These are phyloP conservation scores for Metroxylon sagu DNA, from an alignment of 176 grass and related monocot genomes.

Conservation along the genomic window DNA sequence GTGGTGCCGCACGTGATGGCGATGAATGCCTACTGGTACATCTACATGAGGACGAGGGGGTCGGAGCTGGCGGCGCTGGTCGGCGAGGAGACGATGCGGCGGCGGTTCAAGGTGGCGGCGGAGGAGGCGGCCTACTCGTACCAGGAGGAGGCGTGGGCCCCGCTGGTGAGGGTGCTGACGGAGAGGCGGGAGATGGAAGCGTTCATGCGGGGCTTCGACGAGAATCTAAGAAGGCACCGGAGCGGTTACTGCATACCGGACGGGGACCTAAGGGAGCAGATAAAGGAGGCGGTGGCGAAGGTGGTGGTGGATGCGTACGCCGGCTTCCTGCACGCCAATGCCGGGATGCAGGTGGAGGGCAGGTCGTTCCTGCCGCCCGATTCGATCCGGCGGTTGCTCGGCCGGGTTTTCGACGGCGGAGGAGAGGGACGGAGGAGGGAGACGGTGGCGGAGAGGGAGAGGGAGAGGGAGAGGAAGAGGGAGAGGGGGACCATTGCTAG, in stretches of 20 bases:
- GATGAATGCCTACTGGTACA: conserved; percentile 75
- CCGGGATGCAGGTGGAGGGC: conserved; percentile 1
- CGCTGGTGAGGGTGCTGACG: conserved; percentile 27
- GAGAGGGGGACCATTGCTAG: neutral
- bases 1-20: conserved; percentile 40
- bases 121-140: conserved; percentile 68
- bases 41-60: conserved; percentile 51
- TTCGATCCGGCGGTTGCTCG: conserved; percentile 24
- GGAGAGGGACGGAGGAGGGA: conserved; percentile 3
- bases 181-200: conserved; percentile 14
- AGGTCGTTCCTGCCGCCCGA: conserved; percentile 29
- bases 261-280: conserved; percentile 45
- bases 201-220: conserved; percentile 36
- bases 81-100: conserved; percentile 46
- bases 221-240: conserved; percentile 24
- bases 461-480: conserved; percentile 2
- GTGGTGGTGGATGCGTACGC: conserved; percentile 44
- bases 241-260: conserved; percentile 35
- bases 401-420: conserved; percentile 37
- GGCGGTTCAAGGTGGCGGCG: conserved; percentile 37
- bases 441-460: conserved; percentile 6
- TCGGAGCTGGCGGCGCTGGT: conserved; percentile 41
- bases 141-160: conserved; percentile 38
- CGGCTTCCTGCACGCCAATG: conserved; percentile 41
- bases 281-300: conserved; percentile 33